A percentile compares a stretch with the other conserved stretches of the same genome.
phyloP scores from a whole-genome alignment of 2,329 filamentous ascomycete species.

The Paraphaeosphaeria sporulosa region DNA sequence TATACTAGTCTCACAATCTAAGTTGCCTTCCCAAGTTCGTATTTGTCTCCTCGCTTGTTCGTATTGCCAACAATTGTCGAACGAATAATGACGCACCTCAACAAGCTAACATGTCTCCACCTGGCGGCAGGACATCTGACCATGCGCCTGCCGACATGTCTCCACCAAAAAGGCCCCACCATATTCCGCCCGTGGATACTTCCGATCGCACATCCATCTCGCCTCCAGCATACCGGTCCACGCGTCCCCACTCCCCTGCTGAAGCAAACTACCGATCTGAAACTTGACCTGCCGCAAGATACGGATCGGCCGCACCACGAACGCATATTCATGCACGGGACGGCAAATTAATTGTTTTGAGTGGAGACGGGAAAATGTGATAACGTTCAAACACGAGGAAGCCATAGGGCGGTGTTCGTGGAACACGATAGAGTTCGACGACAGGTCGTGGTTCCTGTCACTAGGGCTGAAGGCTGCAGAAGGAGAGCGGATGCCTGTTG shows the following conservation, averaged over 20 bases:
- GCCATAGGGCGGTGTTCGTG: neutral
- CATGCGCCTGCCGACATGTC: too few species aligned
- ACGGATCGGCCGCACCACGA: constrained; percentile 11
- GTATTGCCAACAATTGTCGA: too few species aligned
- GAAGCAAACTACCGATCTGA: constrained; percentile 12
- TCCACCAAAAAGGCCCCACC: neutral
- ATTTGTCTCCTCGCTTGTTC: neutral
- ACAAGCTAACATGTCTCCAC: neutral
- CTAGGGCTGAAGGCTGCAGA: neutral
- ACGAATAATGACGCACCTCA: neutral
- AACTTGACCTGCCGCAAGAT: constrained; percentile 17
- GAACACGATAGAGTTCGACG: neutral
- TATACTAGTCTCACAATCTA: too few species aligned
- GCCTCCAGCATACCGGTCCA: neutral
- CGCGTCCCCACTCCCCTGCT: neutral
- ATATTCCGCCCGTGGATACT: neutral
- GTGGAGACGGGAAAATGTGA: neutral
- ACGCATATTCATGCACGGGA: neutral
- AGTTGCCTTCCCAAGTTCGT: too few species aligned
- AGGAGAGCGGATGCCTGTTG: neutral
- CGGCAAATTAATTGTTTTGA: neutral
- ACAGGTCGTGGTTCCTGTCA: neutral
- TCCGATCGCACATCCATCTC: neutral
- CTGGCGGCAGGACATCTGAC: too few species aligned
- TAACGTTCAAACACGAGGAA: neutral